Conservation (phyloP, 495 filamentous ascomycete genomes). For the Mycothermus thermophilus region DNA sequence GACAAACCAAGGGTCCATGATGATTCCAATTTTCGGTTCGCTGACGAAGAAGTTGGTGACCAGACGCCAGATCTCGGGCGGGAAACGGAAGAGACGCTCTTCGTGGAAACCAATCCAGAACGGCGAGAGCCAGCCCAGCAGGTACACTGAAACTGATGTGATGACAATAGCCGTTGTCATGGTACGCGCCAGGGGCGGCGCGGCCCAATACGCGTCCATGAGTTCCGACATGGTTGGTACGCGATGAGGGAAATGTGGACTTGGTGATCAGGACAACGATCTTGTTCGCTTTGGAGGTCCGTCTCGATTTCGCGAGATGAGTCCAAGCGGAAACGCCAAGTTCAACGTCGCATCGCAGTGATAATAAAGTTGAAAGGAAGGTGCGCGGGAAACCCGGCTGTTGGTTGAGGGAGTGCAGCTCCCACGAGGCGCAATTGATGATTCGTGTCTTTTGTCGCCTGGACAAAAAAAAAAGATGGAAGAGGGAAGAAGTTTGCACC, state of each 20-base stretch:
- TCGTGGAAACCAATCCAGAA: slow-evolving; percentile 45
- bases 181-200: slow-evolving; percentile 60
- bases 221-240: slow-evolving; percentile 11
- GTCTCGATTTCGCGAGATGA: slow-evolving; percentile 11
- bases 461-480: too few relatives aligned
- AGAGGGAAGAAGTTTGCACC: slow-evolving; percentile 11
- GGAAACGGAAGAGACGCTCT: slow-evolving; percentile 42
- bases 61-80: slow-evolving; percentile 44
- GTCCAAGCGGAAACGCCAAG: slow-evolving; percentile 9
- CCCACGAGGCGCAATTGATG: slow-evolving; percentile 11
- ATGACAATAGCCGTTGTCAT: slow-evolving; percentile 53
- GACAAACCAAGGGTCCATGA: slow-evolving; percentile 71
- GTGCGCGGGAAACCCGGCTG: slow-evolving; percentile 3
- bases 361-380: slow-evolving; percentile 4
- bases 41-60: slow-evolving; percentile 63
- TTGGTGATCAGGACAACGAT: slow-evolving; percentile 4
- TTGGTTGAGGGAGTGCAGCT: slow-evolving; percentile 7
- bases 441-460: slow-evolving; percentile 29
- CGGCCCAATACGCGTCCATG: slow-evolving; percentile 56
- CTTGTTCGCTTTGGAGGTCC: slow-evolving; percentile 4
- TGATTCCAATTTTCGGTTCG: slow-evolving; percentile 43
- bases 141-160: slow-evolving; percentile 45
- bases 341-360: slow-evolving; percentile 10
- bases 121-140: slow-evolving; percentile 44
- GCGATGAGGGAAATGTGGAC: background rate